Conservation (phyloP, 306 rosid species). For the Gynostemma pentaphyllum region DNA sequence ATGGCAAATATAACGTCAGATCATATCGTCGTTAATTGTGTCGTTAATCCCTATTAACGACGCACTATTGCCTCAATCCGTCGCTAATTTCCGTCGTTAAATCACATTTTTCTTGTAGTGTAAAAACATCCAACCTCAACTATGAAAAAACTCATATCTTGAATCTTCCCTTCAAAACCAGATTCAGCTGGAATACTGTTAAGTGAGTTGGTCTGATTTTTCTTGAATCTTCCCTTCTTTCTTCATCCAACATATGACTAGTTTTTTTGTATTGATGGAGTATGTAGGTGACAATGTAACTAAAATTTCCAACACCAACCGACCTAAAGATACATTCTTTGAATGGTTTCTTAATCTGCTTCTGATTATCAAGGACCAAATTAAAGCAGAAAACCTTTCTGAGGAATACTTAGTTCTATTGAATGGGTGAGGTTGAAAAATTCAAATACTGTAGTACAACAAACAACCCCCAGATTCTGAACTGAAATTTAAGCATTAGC, state of each 20-base stretch:
- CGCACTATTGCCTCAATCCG: too few relatives aligned
- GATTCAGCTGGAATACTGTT: constrained; percentile 53
- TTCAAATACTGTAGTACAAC: constrained; percentile 31
- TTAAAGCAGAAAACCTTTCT: constrained; percentile 73
- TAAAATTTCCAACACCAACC: constrained; percentile 62
- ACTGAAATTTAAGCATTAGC: constrained; percentile 87
- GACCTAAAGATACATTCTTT: constrained; percentile 62
- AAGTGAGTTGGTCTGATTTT: constrained; percentile 25
- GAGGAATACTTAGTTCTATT: constrained; percentile 75
- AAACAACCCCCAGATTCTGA: constrained; percentile 60
- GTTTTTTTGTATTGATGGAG: background rate
- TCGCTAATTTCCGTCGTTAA: too few relatives aligned
- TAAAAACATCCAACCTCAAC: too few relatives aligned
- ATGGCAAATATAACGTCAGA: too few relatives aligned
- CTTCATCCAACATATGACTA: background rate
- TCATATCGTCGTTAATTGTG: too few relatives aligned
- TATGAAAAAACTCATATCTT: too few relatives aligned
- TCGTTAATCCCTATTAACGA: too few relatives aligned
- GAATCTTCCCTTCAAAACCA: constrained; percentile 58
- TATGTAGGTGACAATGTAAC: constrained; percentile 46
- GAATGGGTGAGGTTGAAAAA: constrained; percentile 51
- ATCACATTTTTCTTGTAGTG: too few relatives aligned
- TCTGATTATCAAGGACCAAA: constrained; percentile 81
- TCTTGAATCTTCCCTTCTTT: background rate
- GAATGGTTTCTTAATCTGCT: constrained; percentile 91